These are phyloP conservation scores for Auriscalpium orientale DNA, from an alignment of 768 basidiomycete genomes.

Conservation along the genomic window DNA sequence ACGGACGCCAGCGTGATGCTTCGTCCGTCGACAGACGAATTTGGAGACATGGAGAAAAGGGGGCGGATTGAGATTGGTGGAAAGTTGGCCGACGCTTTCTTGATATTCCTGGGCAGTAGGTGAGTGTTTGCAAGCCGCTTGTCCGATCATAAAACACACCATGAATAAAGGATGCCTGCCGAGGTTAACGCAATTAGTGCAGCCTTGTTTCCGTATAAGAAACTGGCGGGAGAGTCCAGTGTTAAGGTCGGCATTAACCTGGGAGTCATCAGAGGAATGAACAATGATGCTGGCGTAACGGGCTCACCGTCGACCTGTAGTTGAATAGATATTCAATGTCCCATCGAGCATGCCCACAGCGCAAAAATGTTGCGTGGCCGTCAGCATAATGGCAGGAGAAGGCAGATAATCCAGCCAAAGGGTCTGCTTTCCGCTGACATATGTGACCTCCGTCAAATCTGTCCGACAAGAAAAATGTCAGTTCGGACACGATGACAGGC, in stretches of 20 bases:
- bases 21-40: constrained; percentile 18
- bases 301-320: constrained; percentile 71
- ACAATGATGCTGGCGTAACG: background rate
- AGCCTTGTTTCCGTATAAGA: constrained; percentile 58
- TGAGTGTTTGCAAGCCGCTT: background rate
- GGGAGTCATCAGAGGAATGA: background rate
- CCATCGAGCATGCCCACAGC: constrained; percentile 79
- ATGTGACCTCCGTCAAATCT: constrained; percentile 66
- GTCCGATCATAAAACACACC: constrained; percentile 37
- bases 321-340: constrained; percentile 75
- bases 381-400: constrained; percentile 57
- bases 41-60: constrained; percentile 49
- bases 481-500: background rate
- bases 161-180: constrained; percentile 64
- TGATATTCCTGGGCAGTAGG: constrained; percentile 54
- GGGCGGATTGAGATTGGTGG: constrained; percentile 55
- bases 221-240: constrained; percentile 62
- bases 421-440: constrained; percentile 56
- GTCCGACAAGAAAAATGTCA: background rate
- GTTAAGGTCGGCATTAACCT: constrained; percentile 75
- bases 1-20: constrained; percentile 51
- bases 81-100: constrained; percentile 57
- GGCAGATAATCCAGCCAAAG: constrained; percentile 90
- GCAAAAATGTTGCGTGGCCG: constrained; percentile 58
- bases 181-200: constrained; percentile 68